Evolutionary conservation across 2,329 filamentous ascomycete species (phyloP).

Genomic region (Dothiorella sarmentorum): DNA sequence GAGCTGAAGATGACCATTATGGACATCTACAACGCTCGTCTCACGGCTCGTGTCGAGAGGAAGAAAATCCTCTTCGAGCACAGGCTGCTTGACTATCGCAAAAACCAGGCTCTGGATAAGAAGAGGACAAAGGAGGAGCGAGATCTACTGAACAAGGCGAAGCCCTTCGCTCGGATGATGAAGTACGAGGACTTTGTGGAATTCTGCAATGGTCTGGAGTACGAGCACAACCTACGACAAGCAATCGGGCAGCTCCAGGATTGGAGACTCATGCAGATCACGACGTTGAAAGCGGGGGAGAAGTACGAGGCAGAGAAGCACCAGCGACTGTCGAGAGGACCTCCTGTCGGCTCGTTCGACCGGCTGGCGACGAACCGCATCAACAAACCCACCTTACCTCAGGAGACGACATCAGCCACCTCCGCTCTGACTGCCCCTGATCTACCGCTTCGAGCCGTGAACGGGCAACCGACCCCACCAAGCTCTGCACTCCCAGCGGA

Average conservation of each 20-base stretch:
- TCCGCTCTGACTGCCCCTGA: slow-evolving; percentile 76
- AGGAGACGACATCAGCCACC: slow-evolving; percentile 70
- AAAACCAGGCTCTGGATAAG: slow-evolving; percentile 87
- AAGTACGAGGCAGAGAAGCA: slow-evolving; percentile 91
- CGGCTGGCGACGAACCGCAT: slow-evolving; percentile 70
- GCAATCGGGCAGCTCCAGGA: slow-evolving; percentile 90
- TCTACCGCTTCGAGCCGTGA: slow-evolving; percentile 60
- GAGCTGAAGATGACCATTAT: slow-evolving; percentile 97
- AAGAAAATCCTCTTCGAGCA: slow-evolving; percentile 98
- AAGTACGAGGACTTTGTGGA: slow-evolving; percentile 85
- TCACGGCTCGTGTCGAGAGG: slow-evolving; percentile 86
- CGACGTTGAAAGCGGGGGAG: slow-evolving; percentile 79
- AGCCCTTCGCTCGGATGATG: slow-evolving; percentile 97
- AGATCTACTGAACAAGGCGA: slow-evolving; percentile 86
- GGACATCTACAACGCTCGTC: slow-evolving; percentile 92
- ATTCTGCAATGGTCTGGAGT: slow-evolving; percentile 78
- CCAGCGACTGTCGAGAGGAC: slow-evolving; percentile 60
- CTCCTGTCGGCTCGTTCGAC: slow-evolving; percentile 78
- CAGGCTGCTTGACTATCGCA: slow-evolving; percentile 85
- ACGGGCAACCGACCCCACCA: slow-evolving; percentile 40
- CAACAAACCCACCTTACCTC: slow-evolving; percentile 60
- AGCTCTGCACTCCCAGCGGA: slow-evolving; percentile 26
- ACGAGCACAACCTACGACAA: slow-evolving; percentile 86
- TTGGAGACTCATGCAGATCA: slow-evolving; percentile 82
- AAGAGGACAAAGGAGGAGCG: slow-evolving; percentile 93